Evolutionary conservation across 2,329 filamentous ascomycete species (phyloP).

Genomic region (Podosphaera fusca): DNA sequence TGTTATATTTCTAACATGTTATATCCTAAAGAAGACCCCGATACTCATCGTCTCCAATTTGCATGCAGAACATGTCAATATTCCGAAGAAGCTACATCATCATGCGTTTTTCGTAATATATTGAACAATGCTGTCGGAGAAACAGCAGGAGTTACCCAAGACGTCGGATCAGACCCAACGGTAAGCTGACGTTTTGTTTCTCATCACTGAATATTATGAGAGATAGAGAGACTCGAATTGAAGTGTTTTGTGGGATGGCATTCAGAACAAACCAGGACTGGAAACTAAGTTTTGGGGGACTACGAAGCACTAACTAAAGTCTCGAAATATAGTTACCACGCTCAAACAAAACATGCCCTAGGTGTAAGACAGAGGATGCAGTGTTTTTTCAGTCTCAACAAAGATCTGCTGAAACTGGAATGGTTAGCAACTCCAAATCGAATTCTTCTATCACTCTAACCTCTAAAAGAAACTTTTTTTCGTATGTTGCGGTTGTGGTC

Average conservation of each 20-base stretch:
- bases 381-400: constrained; percentile 99
- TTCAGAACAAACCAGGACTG: too few relatives aligned
- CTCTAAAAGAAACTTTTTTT: constrained; percentile 58
- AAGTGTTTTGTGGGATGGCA: too few relatives aligned
- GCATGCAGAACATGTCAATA: constrained; percentile 90
- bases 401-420: constrained; percentile 87
- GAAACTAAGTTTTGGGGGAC: background rate
- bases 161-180: constrained; percentile 94
- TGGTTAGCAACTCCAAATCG: constrained; percentile 38
- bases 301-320: constrained; percentile 17
- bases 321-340: constrained; percentile 54
- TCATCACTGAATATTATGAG: background rate
- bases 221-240: background rate
- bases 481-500: constrained; percentile 82
- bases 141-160: constrained; percentile 90
- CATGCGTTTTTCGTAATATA: constrained; percentile 88
- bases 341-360: constrained; percentile 64
- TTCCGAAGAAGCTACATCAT: constrained; percentile 63
- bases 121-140: constrained; percentile 81
- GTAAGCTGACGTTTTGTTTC: constrained; percentile 40
- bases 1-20: constrained; percentile 66
- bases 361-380: constrained; percentile 67
- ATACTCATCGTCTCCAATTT: constrained; percentile 69
- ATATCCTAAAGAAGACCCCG: constrained; percentile 84
- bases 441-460: background rate